A percentile compares a stretch with the other conserved stretches of the same genome.
phyloP scores from a whole-genome alignment of 768 basidiomycete species.

The Austroboletus eburneus region DNA sequence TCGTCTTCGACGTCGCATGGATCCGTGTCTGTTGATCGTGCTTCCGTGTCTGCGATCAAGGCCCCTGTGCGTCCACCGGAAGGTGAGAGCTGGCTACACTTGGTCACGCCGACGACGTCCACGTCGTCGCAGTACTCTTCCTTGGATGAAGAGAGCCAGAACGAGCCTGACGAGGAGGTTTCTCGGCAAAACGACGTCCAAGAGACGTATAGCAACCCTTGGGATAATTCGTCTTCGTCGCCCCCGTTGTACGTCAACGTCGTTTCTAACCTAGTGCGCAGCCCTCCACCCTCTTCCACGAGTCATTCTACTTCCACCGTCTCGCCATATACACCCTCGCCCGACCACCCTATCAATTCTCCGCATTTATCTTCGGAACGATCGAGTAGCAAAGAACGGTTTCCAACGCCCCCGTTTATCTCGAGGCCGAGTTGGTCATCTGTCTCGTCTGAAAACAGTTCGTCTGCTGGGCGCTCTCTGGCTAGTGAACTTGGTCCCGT shows the following conservation, averaged over 20 bases:
- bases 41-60: slow-evolving; percentile 15
- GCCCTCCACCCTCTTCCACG: slow-evolving; percentile 9
- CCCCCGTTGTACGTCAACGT: slow-evolving; percentile 25
- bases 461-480: slow-evolving; percentile 8
- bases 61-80: slow-evolving; percentile 16
- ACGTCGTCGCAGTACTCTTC: slow-evolving; percentile 14
- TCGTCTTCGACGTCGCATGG: slow-evolving; percentile 7
- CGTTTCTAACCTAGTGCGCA: slow-evolving; percentile 20
- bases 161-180: slow-evolving; percentile 6
- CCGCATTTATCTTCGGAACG: slow-evolving; percentile 14
- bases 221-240: slow-evolving; percentile 8
- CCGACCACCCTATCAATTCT: slow-evolving; percentile 11
- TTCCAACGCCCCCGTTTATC: slow-evolving; percentile 9
- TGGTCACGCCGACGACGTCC: slow-evolving; percentile 27
- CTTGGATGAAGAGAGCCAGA: slow-evolving; percentile 25
- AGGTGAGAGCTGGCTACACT: slow-evolving; percentile 31
- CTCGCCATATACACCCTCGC: slow-evolving; percentile 4
- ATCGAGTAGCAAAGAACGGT: slow-evolving; percentile 14
- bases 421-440: slow-evolving; percentile 24
- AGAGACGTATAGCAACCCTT: background rate
- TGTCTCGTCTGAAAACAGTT: slow-evolving; percentile 22
- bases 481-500: slow-evolving; percentile 11
- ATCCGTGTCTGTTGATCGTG: slow-evolving; percentile 11
- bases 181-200: slow-evolving; percentile 4
- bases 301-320: slow-evolving; percentile 9